phyloP scores from a whole-genome alignment of 305 asterid species.

The Solanum chacoense region DNA sequence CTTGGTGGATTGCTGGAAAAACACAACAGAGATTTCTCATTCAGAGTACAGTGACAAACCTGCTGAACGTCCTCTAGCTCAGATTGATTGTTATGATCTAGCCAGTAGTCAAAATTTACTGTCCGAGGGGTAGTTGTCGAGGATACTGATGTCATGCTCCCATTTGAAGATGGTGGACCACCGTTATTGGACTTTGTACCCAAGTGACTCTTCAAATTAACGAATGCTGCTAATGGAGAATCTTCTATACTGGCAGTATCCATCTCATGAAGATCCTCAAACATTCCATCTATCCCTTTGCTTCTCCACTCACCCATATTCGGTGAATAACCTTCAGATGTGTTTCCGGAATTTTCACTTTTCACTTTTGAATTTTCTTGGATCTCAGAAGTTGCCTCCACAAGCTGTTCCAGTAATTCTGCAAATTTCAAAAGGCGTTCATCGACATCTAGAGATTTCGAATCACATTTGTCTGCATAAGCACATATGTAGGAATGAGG shows the following conservation, averaged over 20 bases:
- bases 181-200: slow-evolving; percentile 54
- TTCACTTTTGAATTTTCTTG: slow-evolving; percentile 45
- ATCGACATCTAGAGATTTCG: slow-evolving; percentile 54
- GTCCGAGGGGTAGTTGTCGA: slow-evolving; percentile 81
- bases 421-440: slow-evolving; percentile 74
- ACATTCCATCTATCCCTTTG: slow-evolving; percentile 81
- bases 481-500: slow-evolving; percentile 94
- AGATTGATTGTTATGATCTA: slow-evolving; percentile 50
- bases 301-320: slow-evolving; percentile 55
- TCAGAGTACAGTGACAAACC: slow-evolving; percentile 39
- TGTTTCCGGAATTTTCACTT: slow-evolving; percentile 25
- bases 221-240: slow-evolving; percentile 43
- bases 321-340: slow-evolving; percentile 63
- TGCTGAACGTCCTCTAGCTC: slow-evolving; percentile 72
- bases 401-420: slow-evolving; percentile 72
- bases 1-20: background rate
- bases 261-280: slow-evolving; percentile 97
- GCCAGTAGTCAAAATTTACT: slow-evolving; percentile 70
- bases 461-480: slow-evolving; percentile 81
- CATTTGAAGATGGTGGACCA: slow-evolving; percentile 85
- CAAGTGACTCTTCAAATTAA: slow-evolving; percentile 62
- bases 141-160: slow-evolving; percentile 79
- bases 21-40: background rate
- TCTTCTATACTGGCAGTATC: slow-evolving; percentile 96
- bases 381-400: slow-evolving; percentile 53